Evolutionary conservation across 2,329 filamentous ascomycete genomes (phyloP).

Genomic region (Clathrospora elynae): DNA sequence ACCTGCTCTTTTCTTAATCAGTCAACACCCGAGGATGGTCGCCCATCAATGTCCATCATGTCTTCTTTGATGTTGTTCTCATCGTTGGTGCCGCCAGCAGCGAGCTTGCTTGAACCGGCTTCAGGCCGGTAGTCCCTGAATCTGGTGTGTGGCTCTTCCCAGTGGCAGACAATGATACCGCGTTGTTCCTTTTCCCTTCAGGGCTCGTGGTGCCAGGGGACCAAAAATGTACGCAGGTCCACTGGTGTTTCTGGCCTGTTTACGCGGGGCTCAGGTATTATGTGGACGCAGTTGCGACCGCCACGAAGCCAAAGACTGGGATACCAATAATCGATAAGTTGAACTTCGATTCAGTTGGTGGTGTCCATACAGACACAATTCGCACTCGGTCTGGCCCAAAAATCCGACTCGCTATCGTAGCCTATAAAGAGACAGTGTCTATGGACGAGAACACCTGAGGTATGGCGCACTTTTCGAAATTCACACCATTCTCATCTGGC

Average conservation of each 20-base stretch:
- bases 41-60: neutral
- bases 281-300: neutral
- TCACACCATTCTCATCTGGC: neutral
- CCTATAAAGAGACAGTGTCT: neutral
- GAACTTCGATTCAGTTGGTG: neutral
- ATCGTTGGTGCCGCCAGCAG: neutral
- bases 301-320: too few relatives aligned
- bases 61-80: neutral
- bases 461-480: neutral
- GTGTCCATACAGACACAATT: neutral
- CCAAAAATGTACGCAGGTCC: neutral
- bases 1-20: constrained; percentile 1
- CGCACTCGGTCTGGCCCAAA: neutral
- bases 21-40: neutral
- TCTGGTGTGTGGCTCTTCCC: too few relatives aligned
- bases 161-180: too few relatives aligned
- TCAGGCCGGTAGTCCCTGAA: too few relatives aligned
- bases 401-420: neutral
- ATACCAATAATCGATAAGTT: too few relatives aligned
- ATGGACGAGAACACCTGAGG: neutral
- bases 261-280: neutral
- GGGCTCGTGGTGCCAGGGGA: neutral
- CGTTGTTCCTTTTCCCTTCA: neutral
- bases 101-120: too few relatives aligned
- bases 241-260: neutral